Percentiles rank a stretch among this genome's conserved stretches.
Conservation (phyloP, 2,329 filamentous ascomycete genomes). For the Geosmithia flava region DNA sequence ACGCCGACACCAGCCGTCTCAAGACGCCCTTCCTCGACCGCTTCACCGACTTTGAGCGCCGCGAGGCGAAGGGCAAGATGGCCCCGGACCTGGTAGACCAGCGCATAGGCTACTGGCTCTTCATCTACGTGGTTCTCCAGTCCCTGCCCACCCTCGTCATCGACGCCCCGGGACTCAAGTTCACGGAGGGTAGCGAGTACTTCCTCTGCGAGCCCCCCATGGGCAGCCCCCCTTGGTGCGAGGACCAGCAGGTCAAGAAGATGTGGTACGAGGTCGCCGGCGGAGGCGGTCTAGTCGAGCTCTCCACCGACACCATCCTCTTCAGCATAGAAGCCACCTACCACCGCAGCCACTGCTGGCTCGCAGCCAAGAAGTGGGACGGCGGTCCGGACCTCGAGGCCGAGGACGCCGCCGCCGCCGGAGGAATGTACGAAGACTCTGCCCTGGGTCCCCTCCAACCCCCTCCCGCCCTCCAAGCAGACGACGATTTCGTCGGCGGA, state of each 20-base stretch:
- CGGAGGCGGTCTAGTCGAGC: conserved; percentile 41
- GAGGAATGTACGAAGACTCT: conserved; percentile 9
- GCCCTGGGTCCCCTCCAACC: conserved; percentile 25
- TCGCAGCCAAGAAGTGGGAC: conserved; percentile 38
- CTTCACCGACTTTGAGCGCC: conserved; percentile 60
- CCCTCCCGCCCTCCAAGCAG: conserved; percentile 18
- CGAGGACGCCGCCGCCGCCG: conserved; percentile 7
- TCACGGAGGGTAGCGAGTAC: conserved; percentile 64
- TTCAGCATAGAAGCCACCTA: conserved; percentile 50
- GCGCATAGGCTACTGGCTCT: conserved; percentile 68
- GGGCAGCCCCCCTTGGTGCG: conserved; percentile 62
- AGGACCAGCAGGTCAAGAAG: conserved; percentile 49
- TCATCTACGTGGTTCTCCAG: conserved; percentile 68
- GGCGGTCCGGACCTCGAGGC: conserved; percentile 15
- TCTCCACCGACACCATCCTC: conserved; percentile 46
- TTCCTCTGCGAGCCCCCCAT: conserved; percentile 69
- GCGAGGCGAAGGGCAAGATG: conserved; percentile 51
- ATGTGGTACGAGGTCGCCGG: conserved; percentile 68
- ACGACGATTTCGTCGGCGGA: conserved; percentile 12
- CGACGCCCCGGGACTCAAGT: conserved; percentile 58
- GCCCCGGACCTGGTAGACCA: conserved; percentile 58
- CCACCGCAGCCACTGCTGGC: conserved; percentile 44
- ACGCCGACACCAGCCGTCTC: conserved; percentile 51
- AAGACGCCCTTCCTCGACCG: conserved; percentile 52
- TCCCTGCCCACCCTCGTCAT: conserved; percentile 66